Evolutionary conservation across 2,329 filamentous ascomycete genomes (phyloP), one percentile per base, ranked within the genome.

Genomic region (Phoma herbarum): DNA sequence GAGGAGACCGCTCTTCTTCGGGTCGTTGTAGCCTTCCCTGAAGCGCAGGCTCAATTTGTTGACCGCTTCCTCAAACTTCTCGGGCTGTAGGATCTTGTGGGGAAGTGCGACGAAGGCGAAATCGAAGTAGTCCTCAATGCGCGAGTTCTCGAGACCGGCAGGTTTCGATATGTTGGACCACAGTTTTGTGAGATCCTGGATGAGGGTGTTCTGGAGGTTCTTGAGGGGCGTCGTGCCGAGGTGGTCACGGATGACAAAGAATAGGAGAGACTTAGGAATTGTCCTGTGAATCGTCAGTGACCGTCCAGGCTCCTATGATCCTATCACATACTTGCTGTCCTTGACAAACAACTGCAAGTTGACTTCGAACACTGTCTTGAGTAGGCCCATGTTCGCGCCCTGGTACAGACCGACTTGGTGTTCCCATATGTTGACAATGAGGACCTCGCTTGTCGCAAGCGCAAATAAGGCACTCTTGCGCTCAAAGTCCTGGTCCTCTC

Each of bases 341-440:
- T 97, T 97, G 69, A 98, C 83, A 79, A 99, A 99, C 26, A 99
- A 84, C 79, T 98, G 94, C 75, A 99, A 78, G 76, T 99, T 99
- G 78, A 99, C 95, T 81, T 99, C 95, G 70, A 99, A 99, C 4
- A 99, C 95, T 0, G 96, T 99, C 85, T 99, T 99, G 72, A 99
- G 83, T 71, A 99, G 80, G 9, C 95, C 95, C 95, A 99, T 99
- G 78, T 99, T 99, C 70, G 95, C 95, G 57, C 95, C 95, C 80
- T 99, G 94, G 76, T 99, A 99, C 77, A 99, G 79, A 46, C 95
- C 95, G 62, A 99, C 95, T 79, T 99, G 95, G 78, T 97, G 94
- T 80, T 99, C 95, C 95, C 95, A 99, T 67, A 99, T 96, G 76
- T 99, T 99, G 78, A 99, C 90, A 74, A 99, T 96, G 69, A 99